These are phyloP conservation scores for Beverwykella pulmonaria DNA, from an alignment of 495 filamentous ascomycete species.

Conservation along the genomic window DNA sequence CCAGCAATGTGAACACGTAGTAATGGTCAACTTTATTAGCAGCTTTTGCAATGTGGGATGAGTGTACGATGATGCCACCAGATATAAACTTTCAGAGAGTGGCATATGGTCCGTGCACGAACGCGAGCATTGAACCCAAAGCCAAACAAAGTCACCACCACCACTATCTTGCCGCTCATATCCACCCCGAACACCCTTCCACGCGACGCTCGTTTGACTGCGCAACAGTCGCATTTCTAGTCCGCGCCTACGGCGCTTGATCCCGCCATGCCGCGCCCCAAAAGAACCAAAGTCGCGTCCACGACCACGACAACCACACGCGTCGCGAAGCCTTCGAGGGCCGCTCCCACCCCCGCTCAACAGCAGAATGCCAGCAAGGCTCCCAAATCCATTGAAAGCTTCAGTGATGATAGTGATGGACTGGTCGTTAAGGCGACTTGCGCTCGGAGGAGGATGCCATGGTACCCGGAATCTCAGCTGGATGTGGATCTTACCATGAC, in stretches of 20 bases:
- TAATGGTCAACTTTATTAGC: too few species aligned
- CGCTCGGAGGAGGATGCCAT: slow-evolving; percentile 12
- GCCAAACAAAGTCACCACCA: too few species aligned
- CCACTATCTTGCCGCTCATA: too few species aligned
- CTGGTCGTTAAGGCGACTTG: slow-evolving; percentile 29
- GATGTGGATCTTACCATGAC: slow-evolving; percentile 36
- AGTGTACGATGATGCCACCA: too few species aligned
- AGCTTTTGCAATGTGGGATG: too few species aligned
- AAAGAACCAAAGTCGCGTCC: slow-evolving; percentile 49
- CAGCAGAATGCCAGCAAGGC: slow-evolving; percentile 1
- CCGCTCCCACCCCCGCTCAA: neutral
- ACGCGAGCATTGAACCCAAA: too few species aligned
- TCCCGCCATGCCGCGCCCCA: slow-evolving; percentile 48
- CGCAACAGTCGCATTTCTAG: slow-evolving; percentile 6
- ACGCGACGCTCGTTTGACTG: neutral
- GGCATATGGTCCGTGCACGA: too few species aligned
- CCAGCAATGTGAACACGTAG: too few species aligned
- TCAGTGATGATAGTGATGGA: slow-evolving; percentile 41
- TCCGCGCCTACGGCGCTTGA: neutral
- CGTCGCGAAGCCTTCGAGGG: slow-evolving; percentile 15
- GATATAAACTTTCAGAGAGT: too few species aligned
- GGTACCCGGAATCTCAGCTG: slow-evolving; percentile 9
- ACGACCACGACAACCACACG: slow-evolving; percentile 24
- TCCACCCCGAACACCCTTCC: neutral
- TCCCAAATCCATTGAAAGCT: neutral